phyloP scores from a whole-genome alignment of 2,329 filamentous ascomycete species.

The Alternaria arbusti region DNA sequence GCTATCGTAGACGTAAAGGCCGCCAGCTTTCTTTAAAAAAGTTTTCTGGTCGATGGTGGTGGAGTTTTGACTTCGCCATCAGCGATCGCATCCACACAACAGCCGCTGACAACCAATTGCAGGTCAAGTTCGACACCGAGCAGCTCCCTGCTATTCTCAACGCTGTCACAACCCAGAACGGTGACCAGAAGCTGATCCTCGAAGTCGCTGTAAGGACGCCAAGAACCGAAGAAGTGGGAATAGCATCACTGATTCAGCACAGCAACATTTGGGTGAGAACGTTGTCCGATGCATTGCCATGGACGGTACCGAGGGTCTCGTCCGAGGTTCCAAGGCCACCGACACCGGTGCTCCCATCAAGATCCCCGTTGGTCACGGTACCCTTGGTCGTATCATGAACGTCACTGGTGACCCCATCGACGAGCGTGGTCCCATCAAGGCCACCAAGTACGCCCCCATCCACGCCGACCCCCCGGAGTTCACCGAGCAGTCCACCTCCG shows the following conservation, averaged over 20 bases:
- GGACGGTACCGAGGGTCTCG: slow-evolving; percentile 99
- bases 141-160: slow-evolving; percentile 98
- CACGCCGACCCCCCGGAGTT: slow-evolving; percentile 94
- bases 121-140: slow-evolving; percentile 97
- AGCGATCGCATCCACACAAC: slow-evolving; percentile 36
- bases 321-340: slow-evolving; percentile 81
- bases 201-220: slow-evolving; percentile 84
- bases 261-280: slow-evolving; percentile 99
- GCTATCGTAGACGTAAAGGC: slow-evolving; percentile 88
- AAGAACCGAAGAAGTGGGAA: slow-evolving; percentile 29
- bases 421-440: slow-evolving; percentile 98
- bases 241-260: slow-evolving; percentile 34
- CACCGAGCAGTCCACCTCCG: slow-evolving; percentile 92
- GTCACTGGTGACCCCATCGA: slow-evolving; percentile 99
- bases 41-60: slow-evolving; percentile 34
- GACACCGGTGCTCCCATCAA: slow-evolving; percentile 96
- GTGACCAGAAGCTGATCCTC: slow-evolving; percentile 90
- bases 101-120: slow-evolving; percentile 47
- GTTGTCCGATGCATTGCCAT: slow-evolving; percentile 99
- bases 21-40: slow-evolving; percentile 37
- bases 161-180: slow-evolving; percentile 89
- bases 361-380: slow-evolving; percentile 91
- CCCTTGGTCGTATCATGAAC: slow-evolving; percentile 99
- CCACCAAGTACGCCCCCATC: slow-evolving; percentile 84
- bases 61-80: slow-evolving; percentile 27